Evolutionary conservation across 2,329 filamentous ascomycete genomes (phyloP).

Genomic region (Penicillium sp.): DNA sequence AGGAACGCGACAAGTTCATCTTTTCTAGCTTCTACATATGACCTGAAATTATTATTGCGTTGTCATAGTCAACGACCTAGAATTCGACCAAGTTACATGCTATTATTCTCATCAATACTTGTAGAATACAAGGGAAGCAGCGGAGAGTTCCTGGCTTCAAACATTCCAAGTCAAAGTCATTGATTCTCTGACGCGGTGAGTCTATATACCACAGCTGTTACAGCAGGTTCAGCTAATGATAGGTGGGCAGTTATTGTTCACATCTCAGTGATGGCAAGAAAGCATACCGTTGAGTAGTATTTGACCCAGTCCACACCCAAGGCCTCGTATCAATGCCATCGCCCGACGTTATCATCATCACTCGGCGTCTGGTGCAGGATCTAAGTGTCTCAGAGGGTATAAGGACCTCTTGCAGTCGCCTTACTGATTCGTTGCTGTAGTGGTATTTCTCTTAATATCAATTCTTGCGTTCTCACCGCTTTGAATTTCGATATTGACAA

Average conservation of each 20-base stretch:
- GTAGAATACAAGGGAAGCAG: not conserved
- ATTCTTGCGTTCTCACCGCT: not conserved
- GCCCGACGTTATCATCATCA: constrained; percentile 47
- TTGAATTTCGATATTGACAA: constrained; percentile 9
- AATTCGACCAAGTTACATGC: no score
- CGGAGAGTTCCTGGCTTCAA: not conserved
- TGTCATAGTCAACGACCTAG: no score
- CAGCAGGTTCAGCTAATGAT: constrained; percentile 36
- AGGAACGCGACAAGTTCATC: no score
- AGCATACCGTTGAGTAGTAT: constrained; percentile 37
- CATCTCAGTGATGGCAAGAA: not conserved
- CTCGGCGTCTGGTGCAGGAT: constrained; percentile 36
- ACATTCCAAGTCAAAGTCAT: not conserved
- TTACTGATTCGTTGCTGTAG: constrained; percentile 16
- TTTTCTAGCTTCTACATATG: no score
- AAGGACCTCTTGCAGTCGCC: constrained; percentile 8
- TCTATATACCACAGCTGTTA: constrained; percentile 40
- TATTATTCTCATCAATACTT: no score
- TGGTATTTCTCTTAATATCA: constrained; percentile 22
- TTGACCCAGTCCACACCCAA: constrained; percentile 44
- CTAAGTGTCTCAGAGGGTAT: constrained; percentile 23
- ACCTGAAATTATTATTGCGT: no score
- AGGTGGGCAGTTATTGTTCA: not conserved
- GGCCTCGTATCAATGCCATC: constrained; percentile 43
- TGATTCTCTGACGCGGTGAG: constrained; percentile 32